Conservation (phyloP, 2,329 filamentous ascomycete species). For the Ceratocystis cacaofunesta region DNA sequence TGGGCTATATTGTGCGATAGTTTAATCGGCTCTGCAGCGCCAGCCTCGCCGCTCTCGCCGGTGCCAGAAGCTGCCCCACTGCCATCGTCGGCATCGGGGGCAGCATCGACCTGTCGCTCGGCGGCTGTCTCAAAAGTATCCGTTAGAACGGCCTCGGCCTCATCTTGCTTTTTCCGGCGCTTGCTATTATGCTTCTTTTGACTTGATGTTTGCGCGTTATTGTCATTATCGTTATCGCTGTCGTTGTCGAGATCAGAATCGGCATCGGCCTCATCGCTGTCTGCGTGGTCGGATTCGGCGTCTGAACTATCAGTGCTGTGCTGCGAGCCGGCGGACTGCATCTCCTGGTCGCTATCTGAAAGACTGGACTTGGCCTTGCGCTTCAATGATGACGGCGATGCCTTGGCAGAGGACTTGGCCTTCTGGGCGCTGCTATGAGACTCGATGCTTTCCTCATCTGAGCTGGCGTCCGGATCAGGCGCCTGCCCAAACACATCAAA, state of each 20-base stretch:
- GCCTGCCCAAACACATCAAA: slow-evolving; percentile 70
- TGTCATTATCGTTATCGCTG: slow-evolving; percentile 27
- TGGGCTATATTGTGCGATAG: slow-evolving; percentile 96
- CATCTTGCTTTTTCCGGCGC: slow-evolving; percentile 46
- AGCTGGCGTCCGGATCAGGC: slow-evolving; percentile 30
- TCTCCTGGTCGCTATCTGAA: not conserved
- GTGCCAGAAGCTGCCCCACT: slow-evolving; percentile 6
- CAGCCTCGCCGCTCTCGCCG: slow-evolving; percentile 30
- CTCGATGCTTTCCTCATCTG: slow-evolving; percentile 28
- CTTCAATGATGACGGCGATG: slow-evolving; percentile 19
- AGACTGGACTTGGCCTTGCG: slow-evolving; percentile 14
- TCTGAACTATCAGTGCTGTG: slow-evolving; percentile 31
- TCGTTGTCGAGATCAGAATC: slow-evolving; percentile 18
- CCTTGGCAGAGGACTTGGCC: not conserved
- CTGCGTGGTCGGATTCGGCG: not conserved
- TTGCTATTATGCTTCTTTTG: slow-evolving; percentile 32
- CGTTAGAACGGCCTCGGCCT: slow-evolving; percentile 62
- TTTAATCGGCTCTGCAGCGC: slow-evolving; percentile 45
- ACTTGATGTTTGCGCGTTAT: slow-evolving; percentile 16
- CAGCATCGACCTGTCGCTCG: slow-evolving; percentile 56
- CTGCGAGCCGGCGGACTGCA: slow-evolving; percentile 24
- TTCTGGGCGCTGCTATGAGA: not conserved
- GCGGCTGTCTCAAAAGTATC: slow-evolving; percentile 92
- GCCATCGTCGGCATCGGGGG: slow-evolving; percentile 9
- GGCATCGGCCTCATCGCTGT: slow-evolving; percentile 23